These are phyloP conservation scores for Coemansia sp. DNA, from an alignment of 371 early-diverging fungal genomes.

Conservation along the genomic window DNA sequence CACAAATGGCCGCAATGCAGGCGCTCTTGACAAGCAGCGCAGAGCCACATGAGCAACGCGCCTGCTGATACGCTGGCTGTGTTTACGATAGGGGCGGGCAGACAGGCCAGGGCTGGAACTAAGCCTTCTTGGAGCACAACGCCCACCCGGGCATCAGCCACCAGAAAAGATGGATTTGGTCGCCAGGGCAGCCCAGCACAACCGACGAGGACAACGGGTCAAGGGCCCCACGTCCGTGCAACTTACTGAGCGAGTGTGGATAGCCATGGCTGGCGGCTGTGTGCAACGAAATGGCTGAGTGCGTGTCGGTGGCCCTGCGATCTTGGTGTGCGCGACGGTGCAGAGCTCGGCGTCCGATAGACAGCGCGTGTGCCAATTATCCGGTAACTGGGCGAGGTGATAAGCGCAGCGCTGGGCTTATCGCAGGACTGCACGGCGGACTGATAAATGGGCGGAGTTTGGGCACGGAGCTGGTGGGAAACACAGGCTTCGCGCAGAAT, in stretches of 20 bases:
- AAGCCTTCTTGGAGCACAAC: slow-evolving; percentile 12
- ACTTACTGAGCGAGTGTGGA: slow-evolving; percentile 23
- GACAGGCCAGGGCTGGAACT: not conserved
- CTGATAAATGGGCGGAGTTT: slow-evolving; percentile 10
- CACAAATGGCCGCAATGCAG: not conserved
- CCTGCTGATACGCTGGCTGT: slow-evolving; percentile 11
- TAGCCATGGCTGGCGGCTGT: slow-evolving; percentile 6
- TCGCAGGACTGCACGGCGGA: not conserved
- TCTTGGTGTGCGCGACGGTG: not conserved
- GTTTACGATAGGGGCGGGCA: slow-evolving; percentile 5
- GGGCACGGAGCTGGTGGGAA: not conserved
- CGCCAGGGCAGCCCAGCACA: not conserved
- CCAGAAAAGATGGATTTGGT: not conserved
- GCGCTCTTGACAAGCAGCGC: not conserved
- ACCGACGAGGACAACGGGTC: not conserved
- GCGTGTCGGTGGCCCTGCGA: not conserved
- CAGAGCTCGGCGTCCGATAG: not conserved
- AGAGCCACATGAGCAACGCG: slow-evolving; percentile 12
- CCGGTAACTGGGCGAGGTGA: not conserved
- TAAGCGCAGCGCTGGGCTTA: not conserved
- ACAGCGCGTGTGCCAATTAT: slow-evolving; percentile 6
- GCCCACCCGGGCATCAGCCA: slow-evolving; percentile 6
- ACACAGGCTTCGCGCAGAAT: not conserved
- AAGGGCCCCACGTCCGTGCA: not conserved
- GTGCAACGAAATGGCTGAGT: not conserved